Evolutionary conservation across 2,329 filamentous ascomycete genomes (phyloP), one percentile per base, ranked within the genome.

Genomic region (Aspergillus sp.): DNA sequence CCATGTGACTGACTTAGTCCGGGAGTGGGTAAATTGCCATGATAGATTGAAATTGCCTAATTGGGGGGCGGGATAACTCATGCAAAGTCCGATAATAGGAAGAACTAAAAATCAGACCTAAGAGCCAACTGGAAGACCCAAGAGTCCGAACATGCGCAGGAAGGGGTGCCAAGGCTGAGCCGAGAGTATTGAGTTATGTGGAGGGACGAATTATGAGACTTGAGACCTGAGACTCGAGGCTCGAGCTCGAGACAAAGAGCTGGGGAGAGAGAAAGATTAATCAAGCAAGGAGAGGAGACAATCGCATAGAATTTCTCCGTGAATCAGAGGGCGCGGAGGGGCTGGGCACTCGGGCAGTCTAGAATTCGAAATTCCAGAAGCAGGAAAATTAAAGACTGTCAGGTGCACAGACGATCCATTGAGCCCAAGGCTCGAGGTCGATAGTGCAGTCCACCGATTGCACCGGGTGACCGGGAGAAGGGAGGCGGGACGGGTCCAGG

Each of bases 221-320:
- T 15, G 43, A 31, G 21, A 31, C 27, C 9, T 31, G 27, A 31
- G 27, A 31, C 27, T 31, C 8, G 27, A 31, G 27, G 27, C 27
- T 31, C 9, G 27, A 31, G 27, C 37, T 40, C 37, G 15, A 40
- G 37, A 40, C 37, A 40, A 40, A 17, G 17, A 12, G 12, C 35
- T 14, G n/a, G 35, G n/a, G 40, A 17, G 44, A 40, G 31, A 52
- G 43, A 49, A 27, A 25, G 31, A 37, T 9, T 3, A 35, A 33
- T 4, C 31, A 23, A 31, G 11, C 15, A 17, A 52, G 23, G 46
- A 8, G 27, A 31, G 27, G 9, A 31, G 47, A 59, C 27, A 64
- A 64, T 47, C 12, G 15, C 45, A 40, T 40, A 9, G 37, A 47
- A 47, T 64, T 64, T 65, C 59, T 65, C 63, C 63, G 56, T 64